Evolutionary conservation across 2,329 filamentous ascomycete species (phyloP).

Genomic region (Tolypocladium tundrense): DNA sequence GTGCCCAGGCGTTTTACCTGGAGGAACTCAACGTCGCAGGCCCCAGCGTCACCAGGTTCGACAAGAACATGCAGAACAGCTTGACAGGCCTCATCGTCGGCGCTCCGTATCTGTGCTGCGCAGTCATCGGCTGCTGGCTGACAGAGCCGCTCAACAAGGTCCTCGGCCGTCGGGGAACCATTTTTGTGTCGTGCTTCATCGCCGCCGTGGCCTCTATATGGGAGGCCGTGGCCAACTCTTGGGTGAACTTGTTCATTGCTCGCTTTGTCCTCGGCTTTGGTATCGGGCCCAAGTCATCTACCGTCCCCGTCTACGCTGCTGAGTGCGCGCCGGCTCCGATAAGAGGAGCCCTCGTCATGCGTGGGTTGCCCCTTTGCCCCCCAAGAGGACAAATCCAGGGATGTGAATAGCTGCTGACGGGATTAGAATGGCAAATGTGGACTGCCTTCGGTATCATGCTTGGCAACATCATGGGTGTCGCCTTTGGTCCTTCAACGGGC

Average conservation of each 20-base stretch:
- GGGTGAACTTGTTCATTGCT: slow-evolving; percentile 45
- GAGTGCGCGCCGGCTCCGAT: slow-evolving; percentile 58
- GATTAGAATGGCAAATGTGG: slow-evolving; percentile 40
- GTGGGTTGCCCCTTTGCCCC: background rate
- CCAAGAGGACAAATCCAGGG: background rate
- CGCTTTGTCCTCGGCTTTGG: slow-evolving; percentile 59
- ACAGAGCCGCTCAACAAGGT: slow-evolving; percentile 8
- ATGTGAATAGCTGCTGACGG: background rate
- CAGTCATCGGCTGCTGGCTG: slow-evolving; percentile 23
- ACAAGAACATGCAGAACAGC: slow-evolving; percentile 26
- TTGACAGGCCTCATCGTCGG: slow-evolving; percentile 30
- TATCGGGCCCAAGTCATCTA: slow-evolving; percentile 54
- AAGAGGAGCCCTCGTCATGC: slow-evolving; percentile 68
- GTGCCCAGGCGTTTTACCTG: slow-evolving; percentile 38
- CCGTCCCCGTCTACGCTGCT: slow-evolving; percentile 61
- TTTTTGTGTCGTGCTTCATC: slow-evolving; percentile 8
- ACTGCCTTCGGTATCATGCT: slow-evolving; percentile 26
- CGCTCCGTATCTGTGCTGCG: slow-evolving; percentile 8
- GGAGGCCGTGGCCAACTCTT: slow-evolving; percentile 12
- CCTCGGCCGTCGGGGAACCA: slow-evolving; percentile 8
- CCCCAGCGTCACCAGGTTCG: slow-evolving; percentile 41
- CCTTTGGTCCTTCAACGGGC: slow-evolving; percentile 16
- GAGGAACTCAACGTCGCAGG: slow-evolving; percentile 57
- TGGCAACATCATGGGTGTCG: slow-evolving; percentile 29
- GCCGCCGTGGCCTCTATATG: slow-evolving; percentile 8